phyloP scores from a whole-genome alignment of 2,329 filamentous ascomycete genomes.

The Colletotrichum higginsianum region DNA sequence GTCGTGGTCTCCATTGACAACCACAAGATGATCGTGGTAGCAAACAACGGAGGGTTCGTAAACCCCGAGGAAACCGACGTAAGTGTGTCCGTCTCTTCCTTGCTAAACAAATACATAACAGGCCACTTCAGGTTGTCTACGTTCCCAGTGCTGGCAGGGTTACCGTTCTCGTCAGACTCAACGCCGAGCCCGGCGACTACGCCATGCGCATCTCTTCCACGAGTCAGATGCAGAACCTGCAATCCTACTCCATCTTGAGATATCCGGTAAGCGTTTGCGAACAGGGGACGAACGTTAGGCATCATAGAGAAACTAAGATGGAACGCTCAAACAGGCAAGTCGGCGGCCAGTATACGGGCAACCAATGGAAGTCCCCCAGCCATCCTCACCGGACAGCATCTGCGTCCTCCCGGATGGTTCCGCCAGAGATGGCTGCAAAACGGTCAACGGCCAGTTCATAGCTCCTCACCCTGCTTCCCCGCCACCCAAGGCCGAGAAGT shows the following conservation, averaged over 20 bases:
- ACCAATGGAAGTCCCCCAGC: conserved; percentile 42
- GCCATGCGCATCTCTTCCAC: conserved; percentile 45
- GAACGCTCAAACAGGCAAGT: neutral
- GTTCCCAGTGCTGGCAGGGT: conserved; percentile 44
- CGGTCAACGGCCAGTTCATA: conserved; percentile 25
- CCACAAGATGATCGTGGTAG: conserved; percentile 46
- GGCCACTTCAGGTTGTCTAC: conserved; percentile 30
- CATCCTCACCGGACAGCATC: conserved; percentile 13
- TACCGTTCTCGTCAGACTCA: conserved; percentile 44
- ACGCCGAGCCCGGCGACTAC: conserved; percentile 44
- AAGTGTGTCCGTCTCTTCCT: neutral
- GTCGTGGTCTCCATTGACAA: conserved; percentile 43
- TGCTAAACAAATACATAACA: neutral
- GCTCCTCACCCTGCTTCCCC: conserved; percentile 38
- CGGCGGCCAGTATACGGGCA: conserved; percentile 40
- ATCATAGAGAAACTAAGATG: neutral
- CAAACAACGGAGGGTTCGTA: conserved; percentile 47
- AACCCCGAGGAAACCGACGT: conserved; percentile 37
- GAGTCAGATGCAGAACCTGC: conserved; percentile 46
- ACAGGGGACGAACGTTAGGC: too few relatives aligned
- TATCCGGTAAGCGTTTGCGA: conserved; percentile 23
- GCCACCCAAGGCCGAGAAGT: conserved; percentile 31
- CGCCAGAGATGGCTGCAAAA: conserved; percentile 33
- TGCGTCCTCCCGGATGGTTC: conserved; percentile 44
- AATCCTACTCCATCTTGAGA: conserved; percentile 44